Conservation (phyloP, 352 stramenopile species). For the Globisporangium carolinianum region DNA sequence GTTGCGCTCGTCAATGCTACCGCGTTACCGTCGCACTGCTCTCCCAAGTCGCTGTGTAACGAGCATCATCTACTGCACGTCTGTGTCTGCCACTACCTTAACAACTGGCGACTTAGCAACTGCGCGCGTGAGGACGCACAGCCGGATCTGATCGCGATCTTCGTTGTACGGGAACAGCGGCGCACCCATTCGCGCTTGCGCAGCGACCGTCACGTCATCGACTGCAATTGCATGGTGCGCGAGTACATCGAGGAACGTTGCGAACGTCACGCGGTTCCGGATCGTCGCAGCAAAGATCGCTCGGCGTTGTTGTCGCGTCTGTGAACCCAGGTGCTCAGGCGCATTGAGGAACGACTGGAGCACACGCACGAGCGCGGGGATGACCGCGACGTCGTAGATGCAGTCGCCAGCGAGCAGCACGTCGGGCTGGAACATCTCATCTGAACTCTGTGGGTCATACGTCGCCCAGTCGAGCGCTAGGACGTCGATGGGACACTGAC, state of each 20-base stretch:
- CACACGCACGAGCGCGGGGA: slow-evolving; percentile 52
- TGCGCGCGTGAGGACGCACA: slow-evolving; percentile 27
- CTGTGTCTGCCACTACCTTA: too few relatives aligned
- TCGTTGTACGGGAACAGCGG: slow-evolving; percentile 43
- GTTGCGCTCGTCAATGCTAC: too few relatives aligned
- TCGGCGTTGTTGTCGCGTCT: slow-evolving; percentile 13
- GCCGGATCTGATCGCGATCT: slow-evolving; percentile 61
- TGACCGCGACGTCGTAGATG: slow-evolving; percentile 60
- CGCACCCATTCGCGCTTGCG: slow-evolving; percentile 30
- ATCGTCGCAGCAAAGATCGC: slow-evolving; percentile 75
- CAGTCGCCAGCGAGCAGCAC: slow-evolving; percentile 72
- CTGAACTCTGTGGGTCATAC: slow-evolving; percentile 33
- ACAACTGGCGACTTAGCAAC: too few relatives aligned
- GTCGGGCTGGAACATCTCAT: slow-evolving; percentile 23
- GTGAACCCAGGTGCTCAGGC: neutral
- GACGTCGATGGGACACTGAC: slow-evolving; percentile 44
- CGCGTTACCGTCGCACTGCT: too few relatives aligned
- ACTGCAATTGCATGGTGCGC: slow-evolving; percentile 45
- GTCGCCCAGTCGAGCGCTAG: slow-evolving; percentile 66
- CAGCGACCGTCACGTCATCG: slow-evolving; percentile 47
- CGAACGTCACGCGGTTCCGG: slow-evolving; percentile 68
- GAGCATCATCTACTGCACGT: too few relatives aligned
- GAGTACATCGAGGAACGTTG: slow-evolving; percentile 63
- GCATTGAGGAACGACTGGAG: slow-evolving; percentile 43
- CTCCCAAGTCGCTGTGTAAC: too few relatives aligned